Conservation (phyloP, 2,329 filamentous ascomycete species). For the Calonectria honghensis region DNA sequence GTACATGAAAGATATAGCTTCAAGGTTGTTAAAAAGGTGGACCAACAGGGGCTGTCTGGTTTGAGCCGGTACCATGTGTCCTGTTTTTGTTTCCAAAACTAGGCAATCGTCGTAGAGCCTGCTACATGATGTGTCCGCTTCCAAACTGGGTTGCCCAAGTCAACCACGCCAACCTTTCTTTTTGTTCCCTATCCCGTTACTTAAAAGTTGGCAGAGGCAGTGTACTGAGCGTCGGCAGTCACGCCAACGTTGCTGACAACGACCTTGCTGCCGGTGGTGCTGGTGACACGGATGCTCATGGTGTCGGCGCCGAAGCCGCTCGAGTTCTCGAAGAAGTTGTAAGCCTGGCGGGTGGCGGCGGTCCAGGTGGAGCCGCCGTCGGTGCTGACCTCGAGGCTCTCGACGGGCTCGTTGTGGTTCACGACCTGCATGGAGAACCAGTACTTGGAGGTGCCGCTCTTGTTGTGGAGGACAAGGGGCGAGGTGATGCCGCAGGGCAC, state of each 20-base stretch:
- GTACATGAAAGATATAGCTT: constrained; percentile 38
- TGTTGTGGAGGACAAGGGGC: constrained; percentile 66
- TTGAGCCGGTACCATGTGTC: background rate
- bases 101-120: constrained; percentile 21
- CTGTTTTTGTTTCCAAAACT: background rate
- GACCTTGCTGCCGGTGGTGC: constrained; percentile 69
- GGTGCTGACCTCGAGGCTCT: constrained; percentile 75
- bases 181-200: background rate
- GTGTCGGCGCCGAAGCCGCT: constrained; percentile 73
- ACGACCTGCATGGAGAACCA: constrained; percentile 74
- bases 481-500: constrained; percentile 65
- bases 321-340: constrained; percentile 78
- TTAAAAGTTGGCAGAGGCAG: constrained; percentile 59
- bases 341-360: constrained; percentile 70
- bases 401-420: constrained; percentile 75
- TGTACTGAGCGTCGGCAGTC: constrained; percentile 55
- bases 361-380: constrained; percentile 77
- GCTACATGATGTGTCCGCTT: constrained; percentile 16
- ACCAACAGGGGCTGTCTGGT: background rate
- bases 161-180: background rate
- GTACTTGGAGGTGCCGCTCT: constrained; percentile 64
- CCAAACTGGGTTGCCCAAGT: background rate
- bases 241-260: constrained; percentile 71
- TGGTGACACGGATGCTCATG: constrained; percentile 75
- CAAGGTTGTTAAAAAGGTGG: constrained; percentile 13